Evolutionary conservation across 345 rosid genomes (phyloP).

Genomic region (Corymbia maculata): DNA sequence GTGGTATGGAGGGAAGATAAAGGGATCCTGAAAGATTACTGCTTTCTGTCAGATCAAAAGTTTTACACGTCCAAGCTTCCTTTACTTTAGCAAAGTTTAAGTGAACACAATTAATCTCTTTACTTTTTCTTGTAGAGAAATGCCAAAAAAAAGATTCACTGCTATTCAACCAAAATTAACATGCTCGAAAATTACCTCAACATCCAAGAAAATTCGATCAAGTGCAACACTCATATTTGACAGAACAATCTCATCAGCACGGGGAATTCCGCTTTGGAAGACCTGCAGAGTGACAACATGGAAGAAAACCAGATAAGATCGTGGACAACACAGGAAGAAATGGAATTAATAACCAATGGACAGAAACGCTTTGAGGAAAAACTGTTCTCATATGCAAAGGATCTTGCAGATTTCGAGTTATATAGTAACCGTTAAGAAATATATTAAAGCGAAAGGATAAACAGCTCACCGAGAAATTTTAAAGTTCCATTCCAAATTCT

Average conservation of each 20-base stretch:
- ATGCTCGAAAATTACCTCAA: constrained; percentile 44
- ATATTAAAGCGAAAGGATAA: neutral
- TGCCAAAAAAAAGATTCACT: neutral
- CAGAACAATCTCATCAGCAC: constrained; percentile 52
- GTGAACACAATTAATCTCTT: neutral
- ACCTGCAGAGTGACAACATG: constrained; percentile 34
- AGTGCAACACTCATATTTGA: constrained; percentile 77
- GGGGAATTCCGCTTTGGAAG: constrained; percentile 49
- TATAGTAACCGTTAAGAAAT: neutral
- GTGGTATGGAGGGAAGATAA: constrained; percentile 68
- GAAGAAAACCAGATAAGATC: neutral
- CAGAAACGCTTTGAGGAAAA: neutral
- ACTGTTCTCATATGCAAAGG: neutral
- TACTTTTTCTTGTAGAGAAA: neutral
- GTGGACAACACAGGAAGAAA: neutral
- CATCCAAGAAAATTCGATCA: constrained; percentile 72
- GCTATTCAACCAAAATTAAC: neutral
- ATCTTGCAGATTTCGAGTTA: neutral
- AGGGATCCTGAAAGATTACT: constrained; percentile 64
- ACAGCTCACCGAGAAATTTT: neutral
- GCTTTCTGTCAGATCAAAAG: neutral
- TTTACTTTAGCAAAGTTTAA: neutral
- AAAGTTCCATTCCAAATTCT: neutral
- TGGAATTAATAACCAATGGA: neutral
- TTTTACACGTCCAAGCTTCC: neutral